These are phyloP conservation scores for Pelargonium nanum DNA, from an alignment of 345 rosid genomes.

Conservation along the genomic window DNA sequence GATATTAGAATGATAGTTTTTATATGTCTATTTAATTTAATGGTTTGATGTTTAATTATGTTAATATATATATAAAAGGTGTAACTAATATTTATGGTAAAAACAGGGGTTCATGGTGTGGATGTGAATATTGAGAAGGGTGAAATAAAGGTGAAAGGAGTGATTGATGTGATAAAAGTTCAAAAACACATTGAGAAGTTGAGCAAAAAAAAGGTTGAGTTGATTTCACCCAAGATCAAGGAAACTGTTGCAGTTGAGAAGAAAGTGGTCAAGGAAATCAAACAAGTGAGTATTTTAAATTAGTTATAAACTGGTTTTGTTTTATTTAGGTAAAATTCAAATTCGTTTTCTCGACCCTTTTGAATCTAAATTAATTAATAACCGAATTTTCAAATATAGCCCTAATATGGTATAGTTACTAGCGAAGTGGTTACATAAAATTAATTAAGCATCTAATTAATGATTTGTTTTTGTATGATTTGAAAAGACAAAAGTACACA, in stretches of 20 bases:
- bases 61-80: neutral
- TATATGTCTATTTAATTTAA: too few species aligned
- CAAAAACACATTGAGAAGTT: constrained; percentile 51
- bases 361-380: neutral
- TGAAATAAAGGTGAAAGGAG: constrained; percentile 70
- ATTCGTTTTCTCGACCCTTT: too few species aligned
- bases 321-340: neutral
- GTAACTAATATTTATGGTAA: neutral
- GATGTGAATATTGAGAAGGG: constrained; percentile 43
- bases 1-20: neutral
- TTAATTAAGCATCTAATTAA: neutral
- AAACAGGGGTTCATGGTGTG: constrained; percentile 58
- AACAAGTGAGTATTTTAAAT: constrained; percentile 23
- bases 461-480: neutral
- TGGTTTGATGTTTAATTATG: too few species aligned
- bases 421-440: neutral
- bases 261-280: constrained; percentile 28
- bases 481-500: constrained; percentile 31
- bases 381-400: neutral
- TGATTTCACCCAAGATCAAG: constrained; percentile 46
- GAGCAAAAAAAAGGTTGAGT: constrained; percentile 58
- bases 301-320: neutral
- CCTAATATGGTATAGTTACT: neutral
- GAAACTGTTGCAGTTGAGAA: constrained; percentile 21
- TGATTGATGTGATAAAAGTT: constrained; percentile 38